Evolutionary conservation across 176 grass and related monocot species (phyloP).

Genomic region (Poa annua): DNA sequence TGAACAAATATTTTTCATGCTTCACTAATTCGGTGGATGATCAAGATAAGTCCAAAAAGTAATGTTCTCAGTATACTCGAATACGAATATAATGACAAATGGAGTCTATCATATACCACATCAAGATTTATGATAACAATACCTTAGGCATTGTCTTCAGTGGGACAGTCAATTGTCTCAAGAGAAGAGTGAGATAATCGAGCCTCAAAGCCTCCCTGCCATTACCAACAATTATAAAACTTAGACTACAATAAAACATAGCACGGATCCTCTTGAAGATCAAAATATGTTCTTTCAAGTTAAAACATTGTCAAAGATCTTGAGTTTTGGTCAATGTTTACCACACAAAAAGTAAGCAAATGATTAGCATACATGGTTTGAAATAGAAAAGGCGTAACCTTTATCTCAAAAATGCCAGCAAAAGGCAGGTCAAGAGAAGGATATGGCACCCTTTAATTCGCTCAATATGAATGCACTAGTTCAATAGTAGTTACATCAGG

Average conservation of each 20-base stretch:
- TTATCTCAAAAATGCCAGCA: conserved; percentile 12
- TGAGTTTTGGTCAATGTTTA: not conserved
- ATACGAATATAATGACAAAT: conserved; percentile 12
- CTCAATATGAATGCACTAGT: conserved; percentile 10
- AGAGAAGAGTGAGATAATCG: conserved; percentile 84
- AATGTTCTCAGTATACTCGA: conserved; percentile 9
- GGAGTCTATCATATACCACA: conserved; percentile 23
- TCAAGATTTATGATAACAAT: conserved; percentile 42
- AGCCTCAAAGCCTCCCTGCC: conserved; percentile 81
- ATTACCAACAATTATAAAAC: conserved; percentile 40
- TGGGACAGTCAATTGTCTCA: conserved; percentile 73
- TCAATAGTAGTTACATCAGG: conserved; percentile 13
- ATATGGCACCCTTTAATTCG: not conserved
- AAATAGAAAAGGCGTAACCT: not conserved
- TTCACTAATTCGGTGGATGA: conserved; percentile 6
- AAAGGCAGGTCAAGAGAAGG: conserved; percentile 20
- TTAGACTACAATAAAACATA: conserved; percentile 8
- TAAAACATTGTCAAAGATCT: conserved; percentile 9
- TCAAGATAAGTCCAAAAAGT: conserved; percentile 1
- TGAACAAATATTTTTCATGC: not conserved
- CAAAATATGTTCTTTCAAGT: conserved; percentile 17
- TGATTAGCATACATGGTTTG: not conserved
- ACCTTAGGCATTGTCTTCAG: conserved; percentile 83
- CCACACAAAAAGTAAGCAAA: not conserved
- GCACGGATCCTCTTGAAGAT: not conserved